Conservation (phyloP, 148 eudicot species). For the Nepenthes mirabilis region DNA sequence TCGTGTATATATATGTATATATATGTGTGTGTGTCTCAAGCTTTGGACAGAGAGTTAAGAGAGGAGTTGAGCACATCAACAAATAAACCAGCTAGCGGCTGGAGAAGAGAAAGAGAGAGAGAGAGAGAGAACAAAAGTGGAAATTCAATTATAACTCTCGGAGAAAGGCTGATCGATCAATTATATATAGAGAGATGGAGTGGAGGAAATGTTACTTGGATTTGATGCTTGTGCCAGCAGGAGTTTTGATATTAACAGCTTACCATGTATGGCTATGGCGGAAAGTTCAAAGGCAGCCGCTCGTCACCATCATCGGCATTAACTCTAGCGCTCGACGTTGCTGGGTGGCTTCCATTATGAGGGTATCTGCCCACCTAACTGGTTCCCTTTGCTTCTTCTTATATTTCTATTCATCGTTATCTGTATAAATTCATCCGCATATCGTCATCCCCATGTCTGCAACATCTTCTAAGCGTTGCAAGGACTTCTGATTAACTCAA, state of each 20-base stretch:
- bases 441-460: too few species aligned
- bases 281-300: constrained; percentile 52
- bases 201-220: constrained; percentile 54
- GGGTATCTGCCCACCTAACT: constrained; percentile 22
- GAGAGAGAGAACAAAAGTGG: constrained; percentile 2
- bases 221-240: constrained; percentile 56
- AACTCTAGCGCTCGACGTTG: constrained; percentile 57
- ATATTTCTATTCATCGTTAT: too few species aligned
- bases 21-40: too few species aligned
- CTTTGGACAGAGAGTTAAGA: too few species aligned
- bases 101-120: neutral
- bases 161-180: neutral
- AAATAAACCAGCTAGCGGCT: neutral
- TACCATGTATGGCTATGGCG: constrained; percentile 83
- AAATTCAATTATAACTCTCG: neutral
- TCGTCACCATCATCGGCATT: constrained; percentile 58
- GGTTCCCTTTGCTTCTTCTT: too few species aligned
- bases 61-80: neutral
- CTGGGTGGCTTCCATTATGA: constrained; percentile 79
- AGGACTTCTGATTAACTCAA: too few species aligned
- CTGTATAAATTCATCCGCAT: too few species aligned
- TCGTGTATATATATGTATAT: too few species aligned
- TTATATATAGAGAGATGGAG: constrained; percentile 21
- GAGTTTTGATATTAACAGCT: constrained; percentile 22
- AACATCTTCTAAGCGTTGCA: too few species aligned